Evolutionary conservation across 2,329 filamentous ascomycete species (phyloP).

Genomic region (Aspergillus fumigatus): DNA sequence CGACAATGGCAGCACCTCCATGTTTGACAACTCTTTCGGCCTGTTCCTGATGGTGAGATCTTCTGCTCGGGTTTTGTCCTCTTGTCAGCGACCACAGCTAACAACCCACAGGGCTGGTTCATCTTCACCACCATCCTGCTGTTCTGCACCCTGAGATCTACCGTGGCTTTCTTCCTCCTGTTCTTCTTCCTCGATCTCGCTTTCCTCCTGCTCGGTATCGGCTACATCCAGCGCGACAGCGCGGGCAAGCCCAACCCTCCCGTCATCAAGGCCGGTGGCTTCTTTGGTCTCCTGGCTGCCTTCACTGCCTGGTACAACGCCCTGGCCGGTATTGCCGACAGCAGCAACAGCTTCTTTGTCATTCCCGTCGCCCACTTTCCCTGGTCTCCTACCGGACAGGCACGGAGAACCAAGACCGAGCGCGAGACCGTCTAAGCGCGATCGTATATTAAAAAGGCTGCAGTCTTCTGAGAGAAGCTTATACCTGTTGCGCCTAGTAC

Average conservation of each 20-base stretch:
- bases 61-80: background rate
- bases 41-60: constrained; percentile 63
- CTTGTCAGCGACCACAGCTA: constrained; percentile 2
- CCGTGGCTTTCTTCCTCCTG: constrained; percentile 70
- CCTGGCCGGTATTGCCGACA: constrained; percentile 73
- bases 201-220: constrained; percentile 67
- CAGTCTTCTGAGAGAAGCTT: background rate
- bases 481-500: background rate
- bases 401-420: constrained; percentile 53
- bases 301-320: constrained; percentile 88
- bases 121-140: constrained; percentile 76
- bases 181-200: constrained; percentile 73
- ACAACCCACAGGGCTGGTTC: constrained; percentile 62
- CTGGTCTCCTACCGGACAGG: constrained; percentile 76
- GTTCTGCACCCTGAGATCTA: constrained; percentile 70
- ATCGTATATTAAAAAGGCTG: background rate
- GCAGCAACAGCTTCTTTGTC: constrained; percentile 75
- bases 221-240: constrained; percentile 54
- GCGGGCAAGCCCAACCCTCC: constrained; percentile 37
- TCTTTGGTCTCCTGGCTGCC: constrained; percentile 74
- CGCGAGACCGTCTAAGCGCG: constrained; percentile 35
- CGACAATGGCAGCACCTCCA: constrained; percentile 27
- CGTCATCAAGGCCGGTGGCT: constrained; percentile 67
- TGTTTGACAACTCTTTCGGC: constrained; percentile 59
- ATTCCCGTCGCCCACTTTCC: constrained; percentile 92